phyloP scores from a whole-genome alignment of 2,329 filamentous ascomycete genomes.

The Ophiostoma montium region DNA sequence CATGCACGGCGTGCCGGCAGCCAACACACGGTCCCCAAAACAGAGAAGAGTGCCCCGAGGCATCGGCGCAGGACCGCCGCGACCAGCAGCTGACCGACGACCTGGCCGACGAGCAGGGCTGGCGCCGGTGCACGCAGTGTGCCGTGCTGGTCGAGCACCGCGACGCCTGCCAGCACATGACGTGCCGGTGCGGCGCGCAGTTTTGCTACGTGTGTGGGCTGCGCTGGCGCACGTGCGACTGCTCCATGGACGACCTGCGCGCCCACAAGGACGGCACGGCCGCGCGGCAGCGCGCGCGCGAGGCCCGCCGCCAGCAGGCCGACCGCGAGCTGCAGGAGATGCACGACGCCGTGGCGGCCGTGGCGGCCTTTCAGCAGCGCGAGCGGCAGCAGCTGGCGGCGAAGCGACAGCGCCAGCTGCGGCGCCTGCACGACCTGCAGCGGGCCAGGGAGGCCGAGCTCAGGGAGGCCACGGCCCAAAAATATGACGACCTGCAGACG shows the following conservation, averaged over 20 bases:
- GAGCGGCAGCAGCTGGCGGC: constrained; percentile 20
- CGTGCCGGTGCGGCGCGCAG: constrained; percentile 63
- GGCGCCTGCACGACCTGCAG: constrained; percentile 25
- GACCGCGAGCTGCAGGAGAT: constrained; percentile 19
- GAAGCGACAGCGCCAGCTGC: constrained; percentile 21
- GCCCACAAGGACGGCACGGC: constrained; percentile 25
- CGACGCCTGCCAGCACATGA: constrained; percentile 78
- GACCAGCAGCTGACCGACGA: constrained; percentile 36
- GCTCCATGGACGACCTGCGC: constrained; percentile 34
- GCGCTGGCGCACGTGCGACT: constrained; percentile 60
- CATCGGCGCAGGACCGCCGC: constrained; percentile 26
- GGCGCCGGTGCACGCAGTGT: constrained; percentile 60
- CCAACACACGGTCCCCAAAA: constrained; percentile 22
- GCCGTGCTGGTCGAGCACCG: constrained; percentile 60
- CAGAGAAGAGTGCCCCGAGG: constrained; percentile 31
- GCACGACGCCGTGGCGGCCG: constrained; percentile 27
- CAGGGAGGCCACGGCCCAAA: constrained; percentile 1
- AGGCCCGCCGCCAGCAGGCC: constrained; percentile 22
- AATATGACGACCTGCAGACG: constrained; percentile 2
- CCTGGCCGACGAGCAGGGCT: constrained; percentile 55
- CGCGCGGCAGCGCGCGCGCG: constrained; percentile 21
- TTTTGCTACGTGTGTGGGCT: constrained; percentile 73
- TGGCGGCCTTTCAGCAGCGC: constrained; percentile 34
- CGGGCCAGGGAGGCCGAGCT: constrained; percentile 27
- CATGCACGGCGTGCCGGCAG: constrained; percentile 37